Evolutionary conservation across 176 grass and related monocot genomes (phyloP).

Genomic region (Hordeum vulgare): DNA sequence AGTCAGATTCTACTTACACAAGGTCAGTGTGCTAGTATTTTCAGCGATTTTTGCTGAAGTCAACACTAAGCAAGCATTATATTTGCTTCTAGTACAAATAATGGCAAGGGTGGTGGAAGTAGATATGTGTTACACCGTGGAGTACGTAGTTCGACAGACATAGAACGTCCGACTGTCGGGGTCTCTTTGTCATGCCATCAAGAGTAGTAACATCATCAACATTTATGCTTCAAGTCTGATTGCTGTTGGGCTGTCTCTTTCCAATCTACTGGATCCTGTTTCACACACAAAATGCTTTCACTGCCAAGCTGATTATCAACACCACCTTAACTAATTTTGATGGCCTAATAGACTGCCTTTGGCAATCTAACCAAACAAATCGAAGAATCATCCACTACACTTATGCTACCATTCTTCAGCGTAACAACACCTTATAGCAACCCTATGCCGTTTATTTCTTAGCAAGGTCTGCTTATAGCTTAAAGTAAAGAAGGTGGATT

Average conservation of each 20-base stretch:
- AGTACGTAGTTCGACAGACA: neutral
- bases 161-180: neutral
- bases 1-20: conserved; percentile 86
- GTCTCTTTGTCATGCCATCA: neutral
- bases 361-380: neutral
- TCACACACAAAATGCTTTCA: neutral
- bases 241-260: conserved; percentile 20
- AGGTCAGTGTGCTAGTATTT: conserved; percentile 42
- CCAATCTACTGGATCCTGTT: conserved; percentile 12
- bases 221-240: conserved; percentile 16
- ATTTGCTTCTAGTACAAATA: conserved; percentile 16
- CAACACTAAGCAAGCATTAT: neutral
- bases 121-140: neutral
- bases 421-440: neutral
- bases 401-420: neutral
- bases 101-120: neutral
- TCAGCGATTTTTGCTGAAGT: neutral
- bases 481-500: neutral
- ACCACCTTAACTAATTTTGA: neutral
- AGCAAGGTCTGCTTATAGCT: neutral
- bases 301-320: neutral
- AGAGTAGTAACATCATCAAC: neutral
- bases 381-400: neutral
- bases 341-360: neutral
- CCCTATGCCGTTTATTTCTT: neutral